Evolutionary conservation across 1,284 basidiomycete species (phyloP), one percentile per base, ranked within the genome.

Genomic region (Wallemia mellicola): DNA sequence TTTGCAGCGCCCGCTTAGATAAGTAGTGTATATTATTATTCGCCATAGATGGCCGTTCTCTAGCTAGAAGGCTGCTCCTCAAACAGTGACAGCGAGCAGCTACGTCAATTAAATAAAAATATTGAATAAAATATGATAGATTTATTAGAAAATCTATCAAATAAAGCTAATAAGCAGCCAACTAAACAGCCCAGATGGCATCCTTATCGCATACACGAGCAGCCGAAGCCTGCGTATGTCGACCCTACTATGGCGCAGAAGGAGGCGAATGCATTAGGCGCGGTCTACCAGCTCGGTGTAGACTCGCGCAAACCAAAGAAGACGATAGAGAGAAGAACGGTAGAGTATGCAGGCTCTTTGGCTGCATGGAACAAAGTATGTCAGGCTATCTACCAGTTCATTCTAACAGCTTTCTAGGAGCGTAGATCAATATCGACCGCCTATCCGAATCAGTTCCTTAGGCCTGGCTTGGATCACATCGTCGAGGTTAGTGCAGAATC

Each of bases 201-300:
- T 28, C 76, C 76, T 1, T 70, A 65, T 24, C 66, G 67, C 24
- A 71, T 78, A 64, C 68, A 74, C 24, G 69, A 73, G 56, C 70
- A 72, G 1, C 72, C 75, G 19, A 71, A 83, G 64, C 80, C 83
- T 0, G 83, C 86, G 11, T 82, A 83, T 7, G 74, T 80, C 58
- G 84, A 86, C 63, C 75, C 78, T 14, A 79, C 79, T 62, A 72
- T 81, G 60, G 74, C 81, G 61, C 83, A 87, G 61, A 76, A 81
- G 60, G 85, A 89, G 66, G 73, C 83, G 66, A 82, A 72, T 0
- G 75, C 84, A 1, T 80, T 73, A n/a, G 70, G 63, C 62, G 63
- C 70, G 58, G 64, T 57, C 15, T 57, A 57, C 22, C 24, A 26
- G 14, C 27, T 57, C 25, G 55, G 55, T 28, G 27, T 57, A 19